phyloP scores from a whole-genome alignment of 2,329 filamentous ascomycete genomes.

The Colletotrichum ledebouriae region DNA sequence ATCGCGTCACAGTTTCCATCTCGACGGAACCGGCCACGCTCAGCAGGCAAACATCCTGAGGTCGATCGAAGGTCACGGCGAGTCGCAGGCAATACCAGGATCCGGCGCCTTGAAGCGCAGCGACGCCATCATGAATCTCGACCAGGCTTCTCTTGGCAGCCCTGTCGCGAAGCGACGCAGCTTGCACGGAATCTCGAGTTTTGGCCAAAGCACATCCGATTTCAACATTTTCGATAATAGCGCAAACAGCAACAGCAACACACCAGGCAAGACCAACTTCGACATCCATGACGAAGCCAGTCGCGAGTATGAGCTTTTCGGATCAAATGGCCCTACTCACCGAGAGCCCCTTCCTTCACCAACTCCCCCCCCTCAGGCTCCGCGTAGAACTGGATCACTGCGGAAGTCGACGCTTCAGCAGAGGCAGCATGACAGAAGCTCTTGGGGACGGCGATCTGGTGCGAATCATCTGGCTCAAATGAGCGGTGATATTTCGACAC shows the following conservation, averaged over 20 bases:
- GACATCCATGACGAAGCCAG: constrained; percentile 57
- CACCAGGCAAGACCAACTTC: constrained; percentile 59
- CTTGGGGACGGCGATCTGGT: constrained; percentile 70
- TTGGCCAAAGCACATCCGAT: constrained; percentile 65
- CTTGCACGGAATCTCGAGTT: constrained; percentile 79
- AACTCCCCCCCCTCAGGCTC: constrained; percentile 66
- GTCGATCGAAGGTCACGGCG: constrained; percentile 64
- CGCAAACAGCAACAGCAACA: constrained; percentile 49
- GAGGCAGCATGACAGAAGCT: constrained; percentile 78
- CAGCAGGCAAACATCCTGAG: constrained; percentile 63
- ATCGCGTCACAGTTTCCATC: constrained; percentile 67
- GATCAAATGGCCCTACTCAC: constrained; percentile 48
- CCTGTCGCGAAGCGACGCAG: constrained; percentile 93
- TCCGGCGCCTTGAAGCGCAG: constrained; percentile 92
- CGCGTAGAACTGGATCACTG: constrained; percentile 80
- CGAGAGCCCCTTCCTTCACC: constrained; percentile 60
- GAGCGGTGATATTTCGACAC: constrained; percentile 67
- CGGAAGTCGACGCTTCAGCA: constrained; percentile 91
- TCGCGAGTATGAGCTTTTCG: constrained; percentile 68
- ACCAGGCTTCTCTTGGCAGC: constrained; percentile 82
- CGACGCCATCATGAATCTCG: constrained; percentile 89
- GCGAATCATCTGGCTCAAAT: constrained; percentile 68
- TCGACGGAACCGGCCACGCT: constrained; percentile 68
- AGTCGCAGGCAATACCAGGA: constrained; percentile 55
- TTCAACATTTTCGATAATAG: constrained; percentile 83